Evolutionary conservation across 2,329 filamentous ascomycete genomes (phyloP).

Genomic region (Sarocladium oryzae): DNA sequence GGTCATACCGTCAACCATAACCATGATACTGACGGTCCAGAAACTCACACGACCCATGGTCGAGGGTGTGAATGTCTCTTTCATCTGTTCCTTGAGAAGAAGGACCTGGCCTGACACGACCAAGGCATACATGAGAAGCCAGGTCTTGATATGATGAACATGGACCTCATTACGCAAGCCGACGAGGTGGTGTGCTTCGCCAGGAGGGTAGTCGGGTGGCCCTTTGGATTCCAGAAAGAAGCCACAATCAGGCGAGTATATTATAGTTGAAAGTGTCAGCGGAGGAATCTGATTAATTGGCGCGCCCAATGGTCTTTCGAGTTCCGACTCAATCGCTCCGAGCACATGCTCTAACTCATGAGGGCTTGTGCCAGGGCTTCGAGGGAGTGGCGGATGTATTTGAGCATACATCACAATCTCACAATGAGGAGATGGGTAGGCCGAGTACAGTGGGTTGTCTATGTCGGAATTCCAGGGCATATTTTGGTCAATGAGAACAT

Average conservation of each 20-base stretch:
- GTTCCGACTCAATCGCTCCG: conserved; percentile 53
- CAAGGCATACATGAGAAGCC: conserved; percentile 48
- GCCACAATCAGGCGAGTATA: conserved; percentile 63
- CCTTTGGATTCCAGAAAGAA: conserved; percentile 62
- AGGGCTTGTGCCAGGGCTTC: conserved; percentile 25
- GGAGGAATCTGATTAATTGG: conserved; percentile 48
- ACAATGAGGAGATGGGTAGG: conserved; percentile 64
- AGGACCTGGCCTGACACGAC: conserved; percentile 56
- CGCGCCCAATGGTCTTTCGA: conserved; percentile 54
- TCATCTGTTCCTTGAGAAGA: conserved; percentile 58
- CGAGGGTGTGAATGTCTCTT: conserved; percentile 60
- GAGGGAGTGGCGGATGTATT: conserved; percentile 50
- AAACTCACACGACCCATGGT: conserved; percentile 62
- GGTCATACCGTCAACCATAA: conserved; percentile 55
- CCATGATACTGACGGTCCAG: conserved; percentile 54
- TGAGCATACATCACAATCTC: conserved; percentile 87
- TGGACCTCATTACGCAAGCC: conserved; percentile 57
- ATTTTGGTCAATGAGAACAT: conserved; percentile 45
- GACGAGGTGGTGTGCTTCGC: conserved; percentile 47
- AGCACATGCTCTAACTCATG: conserved; percentile 34
- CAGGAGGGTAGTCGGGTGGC: conserved; percentile 45
- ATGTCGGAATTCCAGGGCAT: conserved; percentile 74
- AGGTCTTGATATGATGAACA: conserved; percentile 50
- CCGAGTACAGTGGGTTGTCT: conserved; percentile 52
- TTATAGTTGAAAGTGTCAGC: conserved; percentile 55